phyloP scores from a whole-genome alignment of 768 basidiomycete genomes.

The Podaxis sp. region DNA sequence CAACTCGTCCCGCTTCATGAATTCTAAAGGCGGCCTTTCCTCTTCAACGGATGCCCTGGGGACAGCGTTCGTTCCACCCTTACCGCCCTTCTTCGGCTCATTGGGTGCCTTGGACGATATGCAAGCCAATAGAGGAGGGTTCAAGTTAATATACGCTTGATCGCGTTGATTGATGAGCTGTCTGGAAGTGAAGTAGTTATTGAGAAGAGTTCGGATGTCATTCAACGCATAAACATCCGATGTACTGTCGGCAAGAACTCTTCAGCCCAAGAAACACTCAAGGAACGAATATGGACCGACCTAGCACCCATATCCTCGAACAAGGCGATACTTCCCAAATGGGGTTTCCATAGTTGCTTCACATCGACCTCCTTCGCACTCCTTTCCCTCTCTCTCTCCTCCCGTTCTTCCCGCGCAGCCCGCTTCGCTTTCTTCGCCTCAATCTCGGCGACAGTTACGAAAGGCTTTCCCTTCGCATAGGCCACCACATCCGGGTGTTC shows the following conservation, averaged over 20 bases:
- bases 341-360: constrained; percentile 77
- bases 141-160: constrained; percentile 71
- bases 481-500: constrained; percentile 55
- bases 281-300: constrained; percentile 39
- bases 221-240: constrained; percentile 51
- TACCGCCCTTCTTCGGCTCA: constrained; percentile 26
- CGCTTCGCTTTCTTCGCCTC: constrained; percentile 65
- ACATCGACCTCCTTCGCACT: constrained; percentile 54
- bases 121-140: constrained; percentile 41
- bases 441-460: constrained; percentile 64
- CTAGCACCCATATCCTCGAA: constrained; percentile 65
- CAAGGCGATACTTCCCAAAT: constrained; percentile 50
- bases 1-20: constrained; percentile 68
- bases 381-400: constrained; percentile 43
- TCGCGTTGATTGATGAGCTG: constrained; percentile 66
- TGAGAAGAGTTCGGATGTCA: constrained; percentile 59
- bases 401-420: constrained; percentile 49
- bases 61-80: constrained; percentile 20
- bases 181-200: constrained; percentile 60
- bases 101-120: constrained; percentile 34
- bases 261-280: not conserved
- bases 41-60: constrained; percentile 13
- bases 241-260: constrained; percentile 36
- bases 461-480: constrained; percentile 37
- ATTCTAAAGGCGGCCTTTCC: constrained; percentile 34